These are phyloP conservation scores for Penicillium sp. DNA, from an alignment of 2,329 filamentous ascomycete genomes.

Conservation along the genomic window DNA sequence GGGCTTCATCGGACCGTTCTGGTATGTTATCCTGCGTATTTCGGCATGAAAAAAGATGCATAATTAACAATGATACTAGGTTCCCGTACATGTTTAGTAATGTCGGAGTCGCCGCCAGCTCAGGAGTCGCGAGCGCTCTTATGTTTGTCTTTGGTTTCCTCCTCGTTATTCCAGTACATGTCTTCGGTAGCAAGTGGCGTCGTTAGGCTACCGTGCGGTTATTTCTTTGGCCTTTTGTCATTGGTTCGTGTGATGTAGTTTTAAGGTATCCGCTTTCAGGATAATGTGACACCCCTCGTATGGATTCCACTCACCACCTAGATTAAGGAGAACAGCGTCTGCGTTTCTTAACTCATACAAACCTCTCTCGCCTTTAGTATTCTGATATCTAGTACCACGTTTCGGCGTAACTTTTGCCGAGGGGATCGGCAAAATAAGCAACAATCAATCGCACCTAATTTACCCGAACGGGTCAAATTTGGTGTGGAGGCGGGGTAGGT, in stretches of 20 bases:
- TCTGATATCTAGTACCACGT: not conserved
- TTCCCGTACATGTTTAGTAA: conserved; percentile 43
- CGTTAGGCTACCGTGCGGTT: not conserved
- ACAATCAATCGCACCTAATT: not conserved
- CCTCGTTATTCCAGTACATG: conserved; percentile 21
- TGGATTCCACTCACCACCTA: too few species aligned
- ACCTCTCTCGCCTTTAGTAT: too few species aligned
- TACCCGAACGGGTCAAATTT: not conserved
- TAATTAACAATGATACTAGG: conserved; percentile 25
- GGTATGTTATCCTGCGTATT: conserved; percentile 30
- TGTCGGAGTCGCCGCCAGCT: conserved; percentile 39
- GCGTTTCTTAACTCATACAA: too few species aligned
- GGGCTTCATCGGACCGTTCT: conserved; percentile 46
- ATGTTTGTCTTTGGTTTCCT: conserved; percentile 30
- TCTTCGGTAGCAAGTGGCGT: conserved; percentile 22
- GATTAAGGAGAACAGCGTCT: too few species aligned
- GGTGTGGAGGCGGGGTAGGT: not conserved
- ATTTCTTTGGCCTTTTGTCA: not conserved
- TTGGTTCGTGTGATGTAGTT: not conserved
- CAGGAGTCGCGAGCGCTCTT: conserved; percentile 34
- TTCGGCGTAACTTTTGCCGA: not conserved
- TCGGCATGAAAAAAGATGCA: not conserved
- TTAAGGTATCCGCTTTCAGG: too few species aligned
- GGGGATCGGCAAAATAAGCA: not conserved
- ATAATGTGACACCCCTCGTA: too few species aligned